Conservation (phyloP, 169 alveolate genomes). For the Plasmodium fragile region DNA sequence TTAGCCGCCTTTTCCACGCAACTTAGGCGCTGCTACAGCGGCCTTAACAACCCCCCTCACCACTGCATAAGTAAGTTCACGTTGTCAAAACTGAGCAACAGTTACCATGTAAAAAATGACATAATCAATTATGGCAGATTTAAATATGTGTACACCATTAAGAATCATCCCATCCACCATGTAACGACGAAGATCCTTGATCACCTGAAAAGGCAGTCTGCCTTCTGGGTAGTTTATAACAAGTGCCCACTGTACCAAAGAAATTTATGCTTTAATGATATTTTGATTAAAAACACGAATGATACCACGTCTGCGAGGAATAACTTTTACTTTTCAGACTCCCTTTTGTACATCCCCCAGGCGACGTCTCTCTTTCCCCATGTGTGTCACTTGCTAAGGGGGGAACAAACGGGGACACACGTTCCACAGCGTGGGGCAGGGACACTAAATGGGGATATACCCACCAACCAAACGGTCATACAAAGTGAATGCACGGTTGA, state of each 20-base stretch:
- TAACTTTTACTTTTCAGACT: slow-evolving; percentile 53
- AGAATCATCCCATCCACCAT: slow-evolving; percentile 60
- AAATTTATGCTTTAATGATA: slow-evolving; percentile 53
- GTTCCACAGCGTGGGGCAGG: not conserved
- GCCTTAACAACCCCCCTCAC: slow-evolving; percentile 2
- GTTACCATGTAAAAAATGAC: slow-evolving; percentile 53
- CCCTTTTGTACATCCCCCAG: slow-evolving; percentile 55
- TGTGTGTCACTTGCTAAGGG: slow-evolving; percentile 11
- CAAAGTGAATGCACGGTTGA: not conserved
- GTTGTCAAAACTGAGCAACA: slow-evolving; percentile 46
- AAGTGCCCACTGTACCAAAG: slow-evolving; percentile 66
- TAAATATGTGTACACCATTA: slow-evolving; percentile 72
- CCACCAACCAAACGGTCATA: not conserved
- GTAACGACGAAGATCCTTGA: slow-evolving; percentile 33
- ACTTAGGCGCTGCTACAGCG: not conserved
- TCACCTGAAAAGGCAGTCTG: slow-evolving; percentile 22
- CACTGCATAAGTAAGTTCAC: slow-evolving; percentile 10
- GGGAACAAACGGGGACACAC: not conserved
- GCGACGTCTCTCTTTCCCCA: slow-evolving; percentile 72
- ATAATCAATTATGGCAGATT: slow-evolving; percentile 64
- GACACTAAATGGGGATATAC: not conserved
- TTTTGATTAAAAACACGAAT: slow-evolving; percentile 54
- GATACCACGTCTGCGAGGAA: slow-evolving; percentile 55
- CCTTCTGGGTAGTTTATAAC: slow-evolving; percentile 39
- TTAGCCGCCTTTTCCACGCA: not conserved